Percentiles rank a stretch among this genome's conserved stretches.
Evolutionary conservation across 768 basidiomycete species (phyloP).

Genomic region (Serendipita indica): DNA sequence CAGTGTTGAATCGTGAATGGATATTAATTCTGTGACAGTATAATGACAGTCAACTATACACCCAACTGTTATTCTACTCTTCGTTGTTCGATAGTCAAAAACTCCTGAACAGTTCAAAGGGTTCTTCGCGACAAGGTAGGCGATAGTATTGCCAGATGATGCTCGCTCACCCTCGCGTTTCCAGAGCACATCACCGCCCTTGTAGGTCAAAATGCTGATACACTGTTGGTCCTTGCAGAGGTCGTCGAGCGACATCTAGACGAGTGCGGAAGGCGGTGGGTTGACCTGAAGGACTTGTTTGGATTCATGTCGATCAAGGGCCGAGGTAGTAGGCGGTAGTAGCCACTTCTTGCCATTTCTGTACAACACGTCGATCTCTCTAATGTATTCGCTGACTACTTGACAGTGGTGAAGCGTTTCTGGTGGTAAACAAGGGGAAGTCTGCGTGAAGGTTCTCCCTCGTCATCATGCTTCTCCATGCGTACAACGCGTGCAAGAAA

Average conservation of each 20-base stretch:
- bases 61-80: conserved; percentile 72
- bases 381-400: not conserved
- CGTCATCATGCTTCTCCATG: conserved; percentile 32
- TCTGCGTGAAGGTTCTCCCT: not conserved
- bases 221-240: conserved; percentile 37
- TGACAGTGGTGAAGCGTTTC: not conserved
- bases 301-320: conserved; percentile 41
- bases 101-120: conserved; percentile 37
- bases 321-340: too few species aligned
- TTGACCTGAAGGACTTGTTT: conserved; percentile 67
- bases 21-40: conserved; percentile 37
- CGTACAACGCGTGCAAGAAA: conserved; percentile 68
- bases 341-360: too few species aligned
- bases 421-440: not conserved
- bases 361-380: too few species aligned
- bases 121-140: conserved; percentile 24
- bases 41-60: conserved; percentile 70
- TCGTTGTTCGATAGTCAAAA: conserved; percentile 65
- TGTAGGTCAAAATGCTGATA: conserved; percentile 31
- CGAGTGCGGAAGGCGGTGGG: conserved; percentile 79
- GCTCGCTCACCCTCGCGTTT: not conserved
- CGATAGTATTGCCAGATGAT: not conserved
- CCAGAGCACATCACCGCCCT: conserved; percentile 45
- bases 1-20: not conserved
- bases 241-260: conserved; percentile 71